Conservation (phyloP, 495 filamentous ascomycete genomes). For the Penicillium diatomitis region DNA sequence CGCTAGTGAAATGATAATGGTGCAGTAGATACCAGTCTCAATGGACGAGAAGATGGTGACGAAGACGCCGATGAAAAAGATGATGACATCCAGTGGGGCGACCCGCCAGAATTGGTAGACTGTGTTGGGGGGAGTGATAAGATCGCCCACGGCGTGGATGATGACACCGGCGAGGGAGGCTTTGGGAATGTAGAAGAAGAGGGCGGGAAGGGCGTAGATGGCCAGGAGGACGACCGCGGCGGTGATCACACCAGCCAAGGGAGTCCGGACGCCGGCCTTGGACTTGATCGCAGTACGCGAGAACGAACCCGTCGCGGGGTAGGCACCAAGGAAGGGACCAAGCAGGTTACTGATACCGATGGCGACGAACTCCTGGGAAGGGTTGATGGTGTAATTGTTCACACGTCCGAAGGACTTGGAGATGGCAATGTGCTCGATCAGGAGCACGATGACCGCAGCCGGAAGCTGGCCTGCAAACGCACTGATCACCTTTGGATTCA, state of each 20-base stretch:
- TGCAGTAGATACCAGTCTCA: slow-evolving; percentile 88
- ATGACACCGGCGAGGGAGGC: slow-evolving; percentile 86
- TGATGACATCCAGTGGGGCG: slow-evolving; percentile 78
- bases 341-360: slow-evolving; percentile 90
- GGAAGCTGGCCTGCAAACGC: slow-evolving; percentile 59
- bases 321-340: slow-evolving; percentile 88
- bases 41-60: slow-evolving; percentile 85
- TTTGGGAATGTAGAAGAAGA: slow-evolving; percentile 93
- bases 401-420: slow-evolving; percentile 94
- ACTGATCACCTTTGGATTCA: slow-evolving; percentile 54
- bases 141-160: slow-evolving; percentile 91
- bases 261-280: slow-evolving; percentile 91
- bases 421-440: slow-evolving; percentile 97
- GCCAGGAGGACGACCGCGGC: slow-evolving; percentile 83
- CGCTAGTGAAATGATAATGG: slow-evolving; percentile 62
- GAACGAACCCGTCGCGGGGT: slow-evolving; percentile 94
- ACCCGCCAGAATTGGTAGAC: slow-evolving; percentile 96
- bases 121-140: slow-evolving; percentile 89
- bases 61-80: slow-evolving; percentile 91
- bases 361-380: slow-evolving; percentile 91
- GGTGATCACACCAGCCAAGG: slow-evolving; percentile 86
- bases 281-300: slow-evolving; percentile 96
- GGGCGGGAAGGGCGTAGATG: slow-evolving; percentile 81
- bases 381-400: slow-evolving; percentile 98
- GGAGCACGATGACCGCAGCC: slow-evolving; percentile 77